Base-by-base conservation (phyloP, 805 yeast genomes). In the Yamadazyma endophytica region DNA sequence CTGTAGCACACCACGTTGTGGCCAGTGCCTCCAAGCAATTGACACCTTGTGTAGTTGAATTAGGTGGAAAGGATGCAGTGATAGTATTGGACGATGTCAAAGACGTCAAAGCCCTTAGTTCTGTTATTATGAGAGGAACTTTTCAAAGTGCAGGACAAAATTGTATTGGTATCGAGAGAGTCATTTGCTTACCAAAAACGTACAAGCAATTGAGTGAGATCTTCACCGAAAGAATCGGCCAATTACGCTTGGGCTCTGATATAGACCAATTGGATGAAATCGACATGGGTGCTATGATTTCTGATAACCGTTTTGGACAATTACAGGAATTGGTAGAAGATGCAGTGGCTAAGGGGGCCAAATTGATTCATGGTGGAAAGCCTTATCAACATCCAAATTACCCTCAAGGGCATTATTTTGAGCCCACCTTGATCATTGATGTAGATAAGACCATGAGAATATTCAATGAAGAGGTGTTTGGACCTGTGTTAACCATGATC, bases 81-180 rank as follows among this genome's bases (percentile, higher is more conserved):
- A 70, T 92, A 31, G 87, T 89, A 3, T 70, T 92, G 42, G 97
- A 90, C 49, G 92, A 86, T 44, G 82, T 75, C 23, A 64, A 75
- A 40, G 77, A 79, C 42, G 43, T 61, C 17, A 50, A 61, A 17
- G 79, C 95, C 0, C 44, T 65, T 14, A 49, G 69, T 0, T 85
- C 96, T 11, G 78, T 88, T 16, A 72, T 92, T 23, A 73, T 92
- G 82, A 73, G 99, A 50, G 99, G 98, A 21, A 82, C 96, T 1
- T 92, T 90, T 65, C 99, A 92, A 61, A 83, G 95, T 32, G 84
- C 96, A 0, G 99, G 99, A 9, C 99, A 92, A 61, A 92, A 92
- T 54, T 92, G 99, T 63, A 92, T 92, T 49, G 97, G 99, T 22
- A 84, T 92, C 33, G 99, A 92, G 61, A 72, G 98, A 36, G 94